These are phyloP conservation scores for Tolypocladium ophioglossoides DNA, from an alignment of 2,329 filamentous ascomycete species.

Conservation along the genomic window DNA sequence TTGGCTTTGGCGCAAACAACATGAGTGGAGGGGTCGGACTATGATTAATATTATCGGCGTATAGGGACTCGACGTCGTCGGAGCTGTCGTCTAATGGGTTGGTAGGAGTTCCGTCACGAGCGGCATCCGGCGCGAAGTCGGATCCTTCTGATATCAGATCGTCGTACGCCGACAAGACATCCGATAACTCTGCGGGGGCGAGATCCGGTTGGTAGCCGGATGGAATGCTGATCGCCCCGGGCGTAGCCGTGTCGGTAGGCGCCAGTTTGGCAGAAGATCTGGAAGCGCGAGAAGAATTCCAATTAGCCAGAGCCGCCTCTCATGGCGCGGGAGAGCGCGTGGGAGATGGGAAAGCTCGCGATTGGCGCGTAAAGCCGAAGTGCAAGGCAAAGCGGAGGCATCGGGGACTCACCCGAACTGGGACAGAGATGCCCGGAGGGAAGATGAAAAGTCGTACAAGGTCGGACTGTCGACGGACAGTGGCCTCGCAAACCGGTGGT, in stretches of 20 bases:
- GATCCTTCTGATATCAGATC: conserved; percentile 28
- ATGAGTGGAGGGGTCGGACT: conserved; percentile 33
- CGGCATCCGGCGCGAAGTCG: conserved; percentile 13
- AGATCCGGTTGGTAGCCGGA: conserved; percentile 28
- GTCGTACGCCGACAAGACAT: conserved; percentile 33
- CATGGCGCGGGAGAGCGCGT: conserved; percentile 1
- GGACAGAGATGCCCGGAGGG: conserved; percentile 9
- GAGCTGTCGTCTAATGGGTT: conserved; percentile 18
- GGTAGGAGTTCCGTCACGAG: conserved; percentile 14
- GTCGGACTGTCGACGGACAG: conserved; percentile 50
- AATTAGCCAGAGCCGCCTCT: conserved; percentile 12
- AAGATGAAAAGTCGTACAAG: conserved; percentile 45
- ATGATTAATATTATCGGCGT: conserved; percentile 26
- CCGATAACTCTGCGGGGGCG: conserved; percentile 29
- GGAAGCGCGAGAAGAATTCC: conserved; percentile 7
- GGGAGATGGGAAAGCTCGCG: neutral
- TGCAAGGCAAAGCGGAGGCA: neutral
- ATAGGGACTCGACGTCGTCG: conserved; percentile 11
- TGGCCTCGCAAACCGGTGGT: conserved; percentile 42
- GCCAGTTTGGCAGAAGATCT: conserved; percentile 16
- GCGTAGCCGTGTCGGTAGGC: conserved; percentile 9
- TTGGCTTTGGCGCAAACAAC: conserved; percentile 36
- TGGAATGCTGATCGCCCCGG: conserved; percentile 26
- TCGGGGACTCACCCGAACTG: conserved; percentile 15
- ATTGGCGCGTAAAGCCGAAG: neutral